A percentile compares a stretch with the other conserved stretches of the same genome.
phyloP scores from a whole-genome alignment of 345 rosid genomes.

The Geranium rotundifolium region DNA sequence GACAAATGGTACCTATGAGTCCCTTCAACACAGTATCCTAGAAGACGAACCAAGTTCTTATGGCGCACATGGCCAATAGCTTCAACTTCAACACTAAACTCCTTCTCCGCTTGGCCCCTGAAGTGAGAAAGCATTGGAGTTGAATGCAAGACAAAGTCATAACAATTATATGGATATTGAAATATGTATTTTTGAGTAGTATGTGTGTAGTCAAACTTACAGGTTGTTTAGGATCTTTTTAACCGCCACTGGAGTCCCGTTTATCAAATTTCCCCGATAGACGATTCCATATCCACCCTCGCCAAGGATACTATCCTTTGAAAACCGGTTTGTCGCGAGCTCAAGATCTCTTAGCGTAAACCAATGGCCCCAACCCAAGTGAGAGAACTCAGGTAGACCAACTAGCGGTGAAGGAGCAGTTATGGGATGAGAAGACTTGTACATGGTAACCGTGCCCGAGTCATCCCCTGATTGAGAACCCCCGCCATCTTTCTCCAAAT shows the following conservation, averaged over 20 bases:
- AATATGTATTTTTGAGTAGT: neutral
- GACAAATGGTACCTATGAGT: constrained; percentile 39
- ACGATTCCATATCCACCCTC: constrained; percentile 85
- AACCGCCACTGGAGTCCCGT: constrained; percentile 65
- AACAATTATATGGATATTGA: neutral
- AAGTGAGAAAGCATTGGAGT: neutral
- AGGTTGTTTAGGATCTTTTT: constrained; percentile 64
- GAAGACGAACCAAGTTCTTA: constrained; percentile 74
- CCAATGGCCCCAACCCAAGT: constrained; percentile 89
- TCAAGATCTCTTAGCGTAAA: constrained; percentile 75
- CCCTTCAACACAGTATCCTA: constrained; percentile 77
- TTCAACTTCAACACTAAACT: constrained; percentile 68
- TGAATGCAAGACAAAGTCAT: neutral
- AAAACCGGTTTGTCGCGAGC: constrained; percentile 61
- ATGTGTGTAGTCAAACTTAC: constrained; percentile 26
- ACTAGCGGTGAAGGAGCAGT: constrained; percentile 61
- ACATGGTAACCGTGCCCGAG: constrained; percentile 35
- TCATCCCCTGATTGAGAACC: constrained; percentile 76
- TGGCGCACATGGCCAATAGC: constrained; percentile 85
- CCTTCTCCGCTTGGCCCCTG: constrained; percentile 88
- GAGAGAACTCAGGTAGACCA: constrained; percentile 73
- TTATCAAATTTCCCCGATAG: constrained; percentile 53
- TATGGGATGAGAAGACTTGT: constrained; percentile 50
- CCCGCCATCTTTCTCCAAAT: constrained; percentile 41
- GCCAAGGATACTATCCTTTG: constrained; percentile 61